A percentile compares a stretch with the other conserved stretches of the same genome.
These are phyloP conservation scores for Paspalum vaginatum DNA, from an alignment of 176 grass and related monocot genomes.

Conservation along the genomic window DNA sequence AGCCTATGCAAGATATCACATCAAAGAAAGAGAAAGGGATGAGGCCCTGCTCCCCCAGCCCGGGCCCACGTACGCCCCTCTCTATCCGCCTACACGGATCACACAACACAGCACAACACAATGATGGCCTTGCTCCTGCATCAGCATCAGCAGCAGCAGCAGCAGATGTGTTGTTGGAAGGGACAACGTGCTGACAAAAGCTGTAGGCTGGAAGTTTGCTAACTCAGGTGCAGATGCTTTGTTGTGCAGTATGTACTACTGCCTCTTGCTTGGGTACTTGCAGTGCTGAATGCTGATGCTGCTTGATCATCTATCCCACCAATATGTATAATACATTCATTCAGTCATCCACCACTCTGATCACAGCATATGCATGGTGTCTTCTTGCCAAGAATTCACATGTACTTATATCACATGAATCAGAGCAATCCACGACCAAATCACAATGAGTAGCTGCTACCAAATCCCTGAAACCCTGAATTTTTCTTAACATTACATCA, in stretches of 20 bases:
- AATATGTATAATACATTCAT: background rate
- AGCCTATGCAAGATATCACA: constrained; percentile 58
- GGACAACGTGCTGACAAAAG: constrained; percentile 38
- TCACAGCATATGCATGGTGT: background rate
- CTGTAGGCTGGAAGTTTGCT: constrained; percentile 37
- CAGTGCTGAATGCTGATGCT: background rate
- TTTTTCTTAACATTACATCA: background rate
- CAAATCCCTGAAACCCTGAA: too few species aligned
- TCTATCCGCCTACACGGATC: constrained; percentile 41
- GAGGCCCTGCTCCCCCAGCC: constrained; percentile 24
- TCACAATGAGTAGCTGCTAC: too few species aligned
- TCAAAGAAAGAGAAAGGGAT: constrained; percentile 84
- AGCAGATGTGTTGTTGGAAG: constrained; percentile 36
- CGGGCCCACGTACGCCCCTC: background rate
- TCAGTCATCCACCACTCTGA: background rate
- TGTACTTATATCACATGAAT: too few species aligned
- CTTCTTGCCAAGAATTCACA: too few species aligned
- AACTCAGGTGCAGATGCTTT: constrained; percentile 41
- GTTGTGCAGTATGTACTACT: background rate
- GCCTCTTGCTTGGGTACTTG: constrained; percentile 25
- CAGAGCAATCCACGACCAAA: too few species aligned
- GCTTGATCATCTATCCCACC: background rate
- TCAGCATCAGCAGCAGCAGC: background rate
- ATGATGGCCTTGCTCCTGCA: constrained; percentile 36
- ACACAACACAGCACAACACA: constrained; percentile 22